Percentiles rank a stretch among this genome's conserved stretches.
phyloP scores from a whole-genome alignment of 495 filamentous ascomycete species.

The Penicillium macrosclerotiorum region DNA sequence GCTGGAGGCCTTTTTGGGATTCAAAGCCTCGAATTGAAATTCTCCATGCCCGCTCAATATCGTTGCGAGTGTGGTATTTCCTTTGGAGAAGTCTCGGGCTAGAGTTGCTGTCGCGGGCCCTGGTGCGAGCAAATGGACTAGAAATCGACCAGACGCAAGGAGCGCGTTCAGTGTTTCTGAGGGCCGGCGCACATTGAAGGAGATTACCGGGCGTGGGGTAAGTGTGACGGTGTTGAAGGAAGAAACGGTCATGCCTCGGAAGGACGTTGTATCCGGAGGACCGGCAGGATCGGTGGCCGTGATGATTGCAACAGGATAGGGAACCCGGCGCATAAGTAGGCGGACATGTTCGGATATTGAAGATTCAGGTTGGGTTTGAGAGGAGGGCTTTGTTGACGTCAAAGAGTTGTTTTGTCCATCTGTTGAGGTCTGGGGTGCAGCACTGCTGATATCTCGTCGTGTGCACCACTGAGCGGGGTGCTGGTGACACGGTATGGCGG shows the following conservation, averaged over 20 bases:
- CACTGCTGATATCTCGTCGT: slow-evolving; percentile 17
- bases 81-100: slow-evolving; percentile 44
- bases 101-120: slow-evolving; percentile 28
- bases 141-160: slow-evolving; percentile 39
- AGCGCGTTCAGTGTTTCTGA: slow-evolving; percentile 71
- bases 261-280: slow-evolving; percentile 20
- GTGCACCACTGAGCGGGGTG: slow-evolving; percentile 7
- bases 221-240: slow-evolving; percentile 78
- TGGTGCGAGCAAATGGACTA: slow-evolving; percentile 42
- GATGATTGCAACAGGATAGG: slow-evolving; percentile 73
- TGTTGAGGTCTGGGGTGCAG: slow-evolving; percentile 3
- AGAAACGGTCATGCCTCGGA: slow-evolving; percentile 74
- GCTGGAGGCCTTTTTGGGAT: neutral
- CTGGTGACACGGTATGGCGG: neutral
- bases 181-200: slow-evolving; percentile 75
- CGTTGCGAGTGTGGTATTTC: slow-evolving; percentile 31
- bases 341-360: slow-evolving; percentile 48
- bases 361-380: slow-evolving; percentile 1
- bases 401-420: neutral
- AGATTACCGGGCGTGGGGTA: slow-evolving; percentile 62
- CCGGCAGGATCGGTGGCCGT: slow-evolving; percentile 46
- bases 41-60: slow-evolving; percentile 31
- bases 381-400: neutral
- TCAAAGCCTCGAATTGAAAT: slow-evolving; percentile 35
- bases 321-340: slow-evolving; percentile 64